Base-by-base conservation (phyloP, 805 yeast genomes). In the Candida maesae region DNA sequence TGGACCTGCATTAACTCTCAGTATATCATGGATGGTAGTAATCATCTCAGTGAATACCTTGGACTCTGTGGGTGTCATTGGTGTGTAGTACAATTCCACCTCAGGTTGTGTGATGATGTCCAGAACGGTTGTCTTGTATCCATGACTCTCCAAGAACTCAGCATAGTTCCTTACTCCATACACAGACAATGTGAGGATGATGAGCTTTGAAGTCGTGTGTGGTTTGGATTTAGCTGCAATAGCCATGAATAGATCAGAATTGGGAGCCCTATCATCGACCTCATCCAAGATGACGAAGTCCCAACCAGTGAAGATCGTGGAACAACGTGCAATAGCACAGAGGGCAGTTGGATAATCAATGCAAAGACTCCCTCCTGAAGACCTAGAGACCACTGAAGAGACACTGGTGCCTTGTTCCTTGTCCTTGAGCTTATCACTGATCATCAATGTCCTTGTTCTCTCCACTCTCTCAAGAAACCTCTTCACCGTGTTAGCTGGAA, bases 211-310 rank as follows among this genome's bases (percentile, higher is more conserved):
- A n/a, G 5, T 4, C 6, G 23, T 3, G 2, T 5, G 4, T 2
- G 27, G 9, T 30, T 29, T 36, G 3, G 26, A 9, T 13, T 14
- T 20, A 11, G 14, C 40, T 2, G 41, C 12, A 15, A 39, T 25
- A 8, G 48, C 48, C 9, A 47, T 20, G 20, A 47, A 36, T 17
- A 47, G 15, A 18, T 47, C 51, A 9, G 39, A 23, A 28, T 23
- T 41, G 25, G 36, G 4, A 9, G 40, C 14, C 15, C 51, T 23
- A 10, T 36, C 45, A 33, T 44, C 48, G 23, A 47, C 26, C 9
- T 29, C 35, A 20, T 44, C 51, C 27, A 47, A 13, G 21, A 44
- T 25, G 7, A 44, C 26, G 32, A 47, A 44, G 26, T 47, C 45
- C 16, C 16, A 39, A 11, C 26, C 33, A 11, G 11, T 13, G 23